Conservation (phyloP, 2,329 filamentous ascomycete genomes). For the Pyrenophora tritici-repentis region DNA sequence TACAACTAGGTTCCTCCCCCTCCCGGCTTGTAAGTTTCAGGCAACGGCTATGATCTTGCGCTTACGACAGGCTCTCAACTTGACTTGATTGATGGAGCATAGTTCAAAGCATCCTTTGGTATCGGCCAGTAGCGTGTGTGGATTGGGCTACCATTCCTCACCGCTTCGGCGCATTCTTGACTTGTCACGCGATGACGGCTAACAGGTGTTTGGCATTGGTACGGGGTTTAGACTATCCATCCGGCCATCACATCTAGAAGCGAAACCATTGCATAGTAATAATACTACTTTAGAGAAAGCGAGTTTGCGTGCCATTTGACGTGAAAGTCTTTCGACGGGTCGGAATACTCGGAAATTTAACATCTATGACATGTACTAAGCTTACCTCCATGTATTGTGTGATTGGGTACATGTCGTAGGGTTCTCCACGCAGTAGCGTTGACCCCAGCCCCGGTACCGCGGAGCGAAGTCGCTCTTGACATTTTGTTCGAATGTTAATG, state of each 20-base stretch:
- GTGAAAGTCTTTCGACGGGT: background rate
- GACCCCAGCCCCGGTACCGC: slow-evolving; percentile 5
- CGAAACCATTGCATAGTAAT: slow-evolving; percentile 9
- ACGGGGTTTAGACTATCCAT: slow-evolving; percentile 1
- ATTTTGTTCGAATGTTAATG: slow-evolving; percentile 36
- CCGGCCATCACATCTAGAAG: slow-evolving; percentile 10
- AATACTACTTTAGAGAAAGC: background rate
- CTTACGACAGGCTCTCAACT: slow-evolving; percentile 18
- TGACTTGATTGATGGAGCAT: slow-evolving; percentile 16
- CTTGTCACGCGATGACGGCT: background rate
- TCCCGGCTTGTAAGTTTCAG: slow-evolving; percentile 38
- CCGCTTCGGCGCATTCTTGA: slow-evolving; percentile 8
- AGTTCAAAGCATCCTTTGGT: slow-evolving; percentile 7
- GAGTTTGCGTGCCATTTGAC: background rate
- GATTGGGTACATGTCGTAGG: slow-evolving; percentile 29
- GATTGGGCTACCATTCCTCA: background rate
- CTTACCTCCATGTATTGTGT: slow-evolving; percentile 11
- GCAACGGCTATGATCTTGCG: slow-evolving; percentile 19
- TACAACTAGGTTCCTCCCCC: slow-evolving; percentile 35
- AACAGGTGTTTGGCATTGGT: background rate
- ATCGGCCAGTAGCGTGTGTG: slow-evolving; percentile 2
- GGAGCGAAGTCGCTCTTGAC: slow-evolving; percentile 36
- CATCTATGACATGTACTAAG: background rate
- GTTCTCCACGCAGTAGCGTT: slow-evolving; percentile 19
- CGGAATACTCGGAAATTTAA: too few relatives aligned